Percentiles rank a stretch among this genome's conserved stretches.
These are phyloP conservation scores for Prinsepia uniflora DNA, from an alignment of 306 rosid genomes.

Conservation along the genomic window DNA sequence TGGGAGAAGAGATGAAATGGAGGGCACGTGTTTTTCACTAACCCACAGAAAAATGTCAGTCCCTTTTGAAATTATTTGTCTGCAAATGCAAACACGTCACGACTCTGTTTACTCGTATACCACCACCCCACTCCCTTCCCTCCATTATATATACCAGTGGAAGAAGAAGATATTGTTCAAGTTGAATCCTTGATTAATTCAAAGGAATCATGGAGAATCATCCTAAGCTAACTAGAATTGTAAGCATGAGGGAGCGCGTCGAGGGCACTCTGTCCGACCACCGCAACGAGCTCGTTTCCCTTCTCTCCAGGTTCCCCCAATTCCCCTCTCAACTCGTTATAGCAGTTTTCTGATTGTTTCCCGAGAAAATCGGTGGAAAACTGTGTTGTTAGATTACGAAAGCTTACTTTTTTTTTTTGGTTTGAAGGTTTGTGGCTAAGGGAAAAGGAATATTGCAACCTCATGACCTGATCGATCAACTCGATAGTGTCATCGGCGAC, in stretches of 20 bases:
- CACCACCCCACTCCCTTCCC: too few species aligned
- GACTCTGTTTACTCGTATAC: too few species aligned
- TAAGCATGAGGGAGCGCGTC: conserved; percentile 75
- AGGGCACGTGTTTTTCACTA: not conserved
- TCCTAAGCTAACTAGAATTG: conserved; percentile 46
- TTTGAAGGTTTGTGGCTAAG: conserved; percentile 68
- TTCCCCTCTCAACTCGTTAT: not conserved
- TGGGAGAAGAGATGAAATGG: too few species aligned
- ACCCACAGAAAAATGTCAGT: too few species aligned
- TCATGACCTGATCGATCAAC: conserved; percentile 74
- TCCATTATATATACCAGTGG: not conserved
- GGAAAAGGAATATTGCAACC: conserved; percentile 92
- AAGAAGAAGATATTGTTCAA: not conserved
- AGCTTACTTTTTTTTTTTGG: not conserved
- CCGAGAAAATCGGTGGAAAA: not conserved
- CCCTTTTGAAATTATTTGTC: too few species aligned
- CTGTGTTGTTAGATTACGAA: conserved; percentile 6
- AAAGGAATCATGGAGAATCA: conserved; percentile 39
- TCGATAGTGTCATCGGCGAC: conserved; percentile 41
- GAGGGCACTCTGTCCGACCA: conserved; percentile 79
- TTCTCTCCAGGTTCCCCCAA: conserved; percentile 68
- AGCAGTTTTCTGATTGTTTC: not conserved
- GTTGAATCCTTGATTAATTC: not conserved
- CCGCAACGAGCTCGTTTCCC: conserved; percentile 80
- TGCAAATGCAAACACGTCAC: too few species aligned